A percentile compares a stretch with the other conserved stretches of the same genome.
phyloP scores from a whole-genome alignment of 768 basidiomycete genomes.

The Rubroboletus pulcherrimus region DNA sequence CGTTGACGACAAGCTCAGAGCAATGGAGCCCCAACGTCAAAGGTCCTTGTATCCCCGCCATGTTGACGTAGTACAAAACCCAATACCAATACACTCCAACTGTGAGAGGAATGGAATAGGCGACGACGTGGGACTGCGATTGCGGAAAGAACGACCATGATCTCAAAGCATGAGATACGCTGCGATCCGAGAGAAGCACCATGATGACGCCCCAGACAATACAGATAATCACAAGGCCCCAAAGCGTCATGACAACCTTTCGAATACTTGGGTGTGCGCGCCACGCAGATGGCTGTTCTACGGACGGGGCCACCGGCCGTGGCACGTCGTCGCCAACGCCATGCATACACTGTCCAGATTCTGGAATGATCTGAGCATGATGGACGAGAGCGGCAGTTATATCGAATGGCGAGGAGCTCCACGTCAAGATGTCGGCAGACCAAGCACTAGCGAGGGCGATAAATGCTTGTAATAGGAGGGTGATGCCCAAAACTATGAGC shows the following conservation, averaged over 20 bases:
- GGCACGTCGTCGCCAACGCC: slow-evolving; percentile 10
- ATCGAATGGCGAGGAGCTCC: slow-evolving; percentile 33
- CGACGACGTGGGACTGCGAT: slow-evolving; percentile 14
- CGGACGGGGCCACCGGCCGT: slow-evolving; percentile 11
- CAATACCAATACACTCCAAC: slow-evolving; percentile 21
- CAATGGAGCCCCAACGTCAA: slow-evolving; percentile 29
- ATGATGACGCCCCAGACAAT: slow-evolving; percentile 21
- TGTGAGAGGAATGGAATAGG: slow-evolving; percentile 22
- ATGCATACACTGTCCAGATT: slow-evolving; percentile 26
- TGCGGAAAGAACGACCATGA: slow-evolving; percentile 30
- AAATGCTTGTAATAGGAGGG: slow-evolving; percentile 21
- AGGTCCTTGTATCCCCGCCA: slow-evolving; percentile 27
- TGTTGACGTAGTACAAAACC: slow-evolving; percentile 23
- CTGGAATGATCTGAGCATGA: slow-evolving; percentile 19
- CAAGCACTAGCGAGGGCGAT: slow-evolving; percentile 23
- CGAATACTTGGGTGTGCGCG: slow-evolving; percentile 22
- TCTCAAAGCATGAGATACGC: neutral
- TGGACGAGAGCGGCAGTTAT: slow-evolving; percentile 30
- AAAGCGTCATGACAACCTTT: slow-evolving; percentile 22
- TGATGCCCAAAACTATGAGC: slow-evolving; percentile 25
- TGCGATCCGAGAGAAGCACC: slow-evolving; percentile 3
- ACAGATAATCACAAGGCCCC: slow-evolving; percentile 21
- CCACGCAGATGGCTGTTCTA: slow-evolving; percentile 28
- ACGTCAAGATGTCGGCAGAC: slow-evolving; percentile 26
- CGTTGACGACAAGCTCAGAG: slow-evolving; percentile 27